phyloP scores from a whole-genome alignment of 768 basidiomycete genomes.

The Auricularia heimuer region DNA sequence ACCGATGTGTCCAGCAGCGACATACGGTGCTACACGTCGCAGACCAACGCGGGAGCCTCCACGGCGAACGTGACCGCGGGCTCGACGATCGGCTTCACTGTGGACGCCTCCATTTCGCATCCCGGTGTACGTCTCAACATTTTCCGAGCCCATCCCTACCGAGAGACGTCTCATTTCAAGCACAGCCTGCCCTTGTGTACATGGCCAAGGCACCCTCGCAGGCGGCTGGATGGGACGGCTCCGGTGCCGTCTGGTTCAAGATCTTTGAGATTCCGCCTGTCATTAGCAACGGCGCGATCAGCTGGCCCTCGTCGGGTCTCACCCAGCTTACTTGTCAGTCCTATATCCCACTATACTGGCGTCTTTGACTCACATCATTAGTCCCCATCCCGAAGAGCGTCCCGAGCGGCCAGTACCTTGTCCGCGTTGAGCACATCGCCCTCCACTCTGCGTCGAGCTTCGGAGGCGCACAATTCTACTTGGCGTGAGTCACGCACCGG shows the following conservation, averaged over 20 bases:
- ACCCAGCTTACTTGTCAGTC: not conserved
- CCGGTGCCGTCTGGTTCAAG: slow-evolving; percentile 9
- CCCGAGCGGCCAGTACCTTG: slow-evolving; percentile 7
- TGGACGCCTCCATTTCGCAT: slow-evolving; percentile 3
- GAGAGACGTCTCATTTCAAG: not conserved
- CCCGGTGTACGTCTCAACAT: slow-evolving; percentile 2
- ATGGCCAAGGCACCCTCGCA: slow-evolving; percentile 5
- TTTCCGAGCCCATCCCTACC: not conserved
- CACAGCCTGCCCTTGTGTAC: slow-evolving; percentile 4
- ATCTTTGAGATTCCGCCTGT: not conserved
- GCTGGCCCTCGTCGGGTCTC: slow-evolving; percentile 5
- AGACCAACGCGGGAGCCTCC: not conserved
- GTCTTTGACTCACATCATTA: not conserved
- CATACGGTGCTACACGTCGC: not conserved
- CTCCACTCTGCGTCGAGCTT: not conserved
- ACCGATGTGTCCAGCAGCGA: slow-evolving; percentile 11
- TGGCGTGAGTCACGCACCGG: slow-evolving; percentile 1
- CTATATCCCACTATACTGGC: not conserved
- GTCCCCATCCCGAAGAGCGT: slow-evolving; percentile 8
- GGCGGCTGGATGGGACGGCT: slow-evolving; percentile 4
- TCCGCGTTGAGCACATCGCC: slow-evolving; percentile 8
- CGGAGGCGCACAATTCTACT: slow-evolving; percentile 36
- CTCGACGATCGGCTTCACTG: slow-evolving; percentile 3
- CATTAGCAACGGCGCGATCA: not conserved
- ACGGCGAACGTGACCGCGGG: slow-evolving; percentile 3